Evolutionary conservation across 768 basidiomycete species (phyloP).

Genomic region (Lentinula guzmanii): DNA sequence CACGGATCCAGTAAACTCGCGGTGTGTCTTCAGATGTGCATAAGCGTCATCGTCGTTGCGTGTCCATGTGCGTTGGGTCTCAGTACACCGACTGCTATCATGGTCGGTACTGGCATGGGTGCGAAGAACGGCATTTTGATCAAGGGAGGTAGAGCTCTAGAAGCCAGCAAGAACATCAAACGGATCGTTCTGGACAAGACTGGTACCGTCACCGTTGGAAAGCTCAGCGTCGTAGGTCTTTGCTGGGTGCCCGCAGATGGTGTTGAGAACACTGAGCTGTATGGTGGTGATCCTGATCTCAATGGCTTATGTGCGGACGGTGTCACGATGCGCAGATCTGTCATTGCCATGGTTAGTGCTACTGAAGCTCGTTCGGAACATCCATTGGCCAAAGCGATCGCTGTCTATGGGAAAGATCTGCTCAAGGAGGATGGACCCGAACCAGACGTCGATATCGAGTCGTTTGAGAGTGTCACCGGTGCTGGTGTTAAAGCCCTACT

Average conservation of each 20-base stretch:
- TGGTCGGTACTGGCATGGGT: constrained; percentile 98
- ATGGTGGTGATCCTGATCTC: constrained; percentile 36
- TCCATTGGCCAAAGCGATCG: constrained; percentile 91
- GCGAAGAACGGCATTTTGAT: constrained; percentile 97
- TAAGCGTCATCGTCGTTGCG: constrained; percentile 95
- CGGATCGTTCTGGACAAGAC: constrained; percentile 94
- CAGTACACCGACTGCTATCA: constrained; percentile 96
- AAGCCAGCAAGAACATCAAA: constrained; percentile 80
- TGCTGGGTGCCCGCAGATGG: constrained; percentile 56
- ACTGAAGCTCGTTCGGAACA: constrained; percentile 94
- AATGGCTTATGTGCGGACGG: constrained; percentile 57
- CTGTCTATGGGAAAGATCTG: constrained; percentile 68
- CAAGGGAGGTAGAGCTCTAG: constrained; percentile 93
- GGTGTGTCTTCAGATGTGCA: constrained; percentile 94
- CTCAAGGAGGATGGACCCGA: constrained; percentile 40
- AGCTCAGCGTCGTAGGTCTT: constrained; percentile 71
- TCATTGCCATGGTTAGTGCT: constrained; percentile 78
- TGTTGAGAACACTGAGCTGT: constrained; percentile 27
- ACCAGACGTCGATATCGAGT: constrained; percentile 52
- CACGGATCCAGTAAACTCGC: constrained; percentile 83
- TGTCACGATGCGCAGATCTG: constrained; percentile 45
- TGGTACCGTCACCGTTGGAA: constrained; percentile 95
- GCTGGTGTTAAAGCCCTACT: constrained; percentile 78
- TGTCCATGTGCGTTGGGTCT: constrained; percentile 97
- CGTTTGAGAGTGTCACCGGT: constrained; percentile 87